Conservation (phyloP, 2,329 filamentous ascomycete species). For the Parastagonospora nodorum region DNA sequence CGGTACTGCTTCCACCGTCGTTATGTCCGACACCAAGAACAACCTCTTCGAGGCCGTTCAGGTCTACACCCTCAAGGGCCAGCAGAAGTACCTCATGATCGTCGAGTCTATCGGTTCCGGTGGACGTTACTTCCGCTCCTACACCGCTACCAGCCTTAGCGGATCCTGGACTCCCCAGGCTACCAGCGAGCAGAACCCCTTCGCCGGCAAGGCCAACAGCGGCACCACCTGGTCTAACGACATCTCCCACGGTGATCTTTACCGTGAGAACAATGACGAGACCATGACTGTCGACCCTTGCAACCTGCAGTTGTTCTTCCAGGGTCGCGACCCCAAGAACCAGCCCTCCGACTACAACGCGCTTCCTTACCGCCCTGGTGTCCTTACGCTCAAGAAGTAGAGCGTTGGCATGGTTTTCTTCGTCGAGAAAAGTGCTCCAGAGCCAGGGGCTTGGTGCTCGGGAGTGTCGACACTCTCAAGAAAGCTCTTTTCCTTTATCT, state of each 20-base stretch:
- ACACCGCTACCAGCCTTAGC: slow-evolving; percentile 62
- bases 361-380: slow-evolving; percentile 61
- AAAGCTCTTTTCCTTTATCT: not conserved
- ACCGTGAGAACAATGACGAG: slow-evolving; percentile 63
- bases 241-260: slow-evolving; percentile 68
- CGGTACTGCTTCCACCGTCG: slow-evolving; percentile 54
- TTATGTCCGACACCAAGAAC: slow-evolving; percentile 60
- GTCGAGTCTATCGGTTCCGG: slow-evolving; percentile 64
- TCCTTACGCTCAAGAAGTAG: slow-evolving; percentile 55
- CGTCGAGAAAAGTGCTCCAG: not conserved
- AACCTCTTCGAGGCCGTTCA: slow-evolving; percentile 71
- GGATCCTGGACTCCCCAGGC: slow-evolving; percentile 66
- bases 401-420: not conserved
- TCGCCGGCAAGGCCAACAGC: slow-evolving; percentile 70
- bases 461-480: not conserved
- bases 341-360: slow-evolving; percentile 51
- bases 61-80: slow-evolving; percentile 66
- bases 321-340: slow-evolving; percentile 56
- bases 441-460: not conserved
- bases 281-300: slow-evolving; percentile 67
- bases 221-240: slow-evolving; percentile 69
- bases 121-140: slow-evolving; percentile 70
- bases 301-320: slow-evolving; percentile 68
- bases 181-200: slow-evolving; percentile 61
- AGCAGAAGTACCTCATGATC: slow-evolving; percentile 68